These are phyloP conservation scores for Fusarium sp. DNA, from an alignment of 2,329 filamentous ascomycete genomes.

Conservation along the genomic window DNA sequence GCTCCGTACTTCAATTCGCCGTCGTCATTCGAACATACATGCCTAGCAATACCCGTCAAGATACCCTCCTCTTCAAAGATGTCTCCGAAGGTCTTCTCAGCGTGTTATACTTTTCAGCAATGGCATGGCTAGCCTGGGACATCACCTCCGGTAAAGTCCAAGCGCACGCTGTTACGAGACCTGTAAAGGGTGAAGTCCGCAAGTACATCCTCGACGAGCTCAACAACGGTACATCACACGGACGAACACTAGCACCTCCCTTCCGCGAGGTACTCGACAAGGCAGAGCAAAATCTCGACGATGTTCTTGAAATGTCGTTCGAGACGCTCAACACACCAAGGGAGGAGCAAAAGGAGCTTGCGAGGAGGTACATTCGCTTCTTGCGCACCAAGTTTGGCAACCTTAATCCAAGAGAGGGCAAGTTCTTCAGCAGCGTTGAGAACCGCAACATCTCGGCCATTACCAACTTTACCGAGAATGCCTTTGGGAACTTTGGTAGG, in stretches of 20 bases:
- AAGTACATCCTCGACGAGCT: neutral
- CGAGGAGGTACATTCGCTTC: neutral
- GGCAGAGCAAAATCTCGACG: neutral
- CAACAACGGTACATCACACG: neutral
- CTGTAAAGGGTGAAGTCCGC: neutral
- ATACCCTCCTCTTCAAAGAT: constrained; percentile 8
- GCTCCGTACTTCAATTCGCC: constrained; percentile 8
- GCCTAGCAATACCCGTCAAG: constrained; percentile 4
- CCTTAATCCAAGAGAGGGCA: neutral
- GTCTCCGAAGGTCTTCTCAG: constrained; percentile 13
- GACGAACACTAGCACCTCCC: neutral
- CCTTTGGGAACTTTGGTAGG: neutral
- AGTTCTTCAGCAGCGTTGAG: neutral
- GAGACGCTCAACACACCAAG: neutral
- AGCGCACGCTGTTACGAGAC: neutral
- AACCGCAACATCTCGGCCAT: neutral
- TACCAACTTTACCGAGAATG: neutral
- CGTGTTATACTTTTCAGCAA: neutral
- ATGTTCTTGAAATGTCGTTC: neutral
- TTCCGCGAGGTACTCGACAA: neutral
- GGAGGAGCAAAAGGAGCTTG: neutral
- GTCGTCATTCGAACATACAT: neutral
- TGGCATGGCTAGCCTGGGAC: constrained; percentile 5
- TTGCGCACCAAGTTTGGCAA: neutral
- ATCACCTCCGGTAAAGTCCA: neutral